Percentiles rank a stretch among this genome's conserved stretches.
Evolutionary conservation across 1,284 basidiomycete species (phyloP).

Genomic region (Ceratobasidium sp.): DNA sequence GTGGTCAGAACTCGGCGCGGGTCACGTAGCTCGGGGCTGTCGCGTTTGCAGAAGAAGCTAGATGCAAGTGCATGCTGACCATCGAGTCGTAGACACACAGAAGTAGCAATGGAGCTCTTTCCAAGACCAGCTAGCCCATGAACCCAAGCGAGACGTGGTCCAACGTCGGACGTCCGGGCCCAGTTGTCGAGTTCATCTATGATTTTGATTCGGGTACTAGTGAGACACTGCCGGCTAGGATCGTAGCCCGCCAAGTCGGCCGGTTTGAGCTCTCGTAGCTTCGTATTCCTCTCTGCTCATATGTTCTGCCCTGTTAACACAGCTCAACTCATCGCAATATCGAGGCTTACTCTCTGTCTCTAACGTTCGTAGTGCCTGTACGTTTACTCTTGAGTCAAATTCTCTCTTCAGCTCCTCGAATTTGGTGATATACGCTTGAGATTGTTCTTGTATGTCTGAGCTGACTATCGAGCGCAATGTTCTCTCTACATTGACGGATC

Average conservation of each 20-base stretch:
- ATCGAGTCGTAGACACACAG: conserved; percentile 48
- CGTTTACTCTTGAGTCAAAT: not conserved
- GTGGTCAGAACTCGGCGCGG: conserved; percentile 38
- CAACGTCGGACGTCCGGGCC: not conserved
- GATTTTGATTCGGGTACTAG: not conserved
- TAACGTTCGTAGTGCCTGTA: not conserved
- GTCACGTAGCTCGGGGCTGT: conserved; percentile 24
- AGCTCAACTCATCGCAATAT: too few relatives aligned
- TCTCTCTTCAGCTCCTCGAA: not conserved
- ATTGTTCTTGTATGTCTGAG: too few relatives aligned
- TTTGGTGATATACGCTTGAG: too few relatives aligned
- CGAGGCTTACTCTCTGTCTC: too few relatives aligned
- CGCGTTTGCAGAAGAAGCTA: conserved; percentile 55
- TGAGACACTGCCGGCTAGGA: not conserved
- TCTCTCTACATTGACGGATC: too few relatives aligned
- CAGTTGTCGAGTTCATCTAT: not conserved
- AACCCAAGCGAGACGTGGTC: conserved; percentile 47
- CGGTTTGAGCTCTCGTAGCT: not conserved
- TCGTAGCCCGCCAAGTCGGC: not conserved
- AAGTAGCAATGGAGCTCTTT: conserved; percentile 52
- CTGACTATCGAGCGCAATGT: too few relatives aligned
- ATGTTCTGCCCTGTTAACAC: too few relatives aligned
- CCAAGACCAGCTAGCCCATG: conserved; percentile 52
- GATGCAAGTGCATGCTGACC: conserved; percentile 51
- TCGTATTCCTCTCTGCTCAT: too few relatives aligned